phyloP scores from a whole-genome alignment of 2,329 filamentous ascomycete genomes.

The Aureobasidium sp. region DNA sequence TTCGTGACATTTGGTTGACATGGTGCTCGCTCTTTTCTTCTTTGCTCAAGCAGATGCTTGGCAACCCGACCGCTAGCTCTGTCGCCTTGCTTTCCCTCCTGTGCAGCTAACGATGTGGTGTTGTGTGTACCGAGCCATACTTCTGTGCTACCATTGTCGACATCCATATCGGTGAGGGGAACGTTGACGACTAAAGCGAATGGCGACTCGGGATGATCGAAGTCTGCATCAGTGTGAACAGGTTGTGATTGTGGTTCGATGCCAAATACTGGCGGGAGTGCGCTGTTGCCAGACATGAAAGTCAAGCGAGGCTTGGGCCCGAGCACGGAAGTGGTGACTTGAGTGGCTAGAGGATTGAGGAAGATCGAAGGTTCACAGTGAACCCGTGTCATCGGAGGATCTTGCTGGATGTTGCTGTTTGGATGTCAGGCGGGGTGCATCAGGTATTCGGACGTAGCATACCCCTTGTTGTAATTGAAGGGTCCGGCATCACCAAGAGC shows the following conservation, averaged over 20 bases:
- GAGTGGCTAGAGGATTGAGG: constrained; percentile 61
- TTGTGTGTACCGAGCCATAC: constrained; percentile 65
- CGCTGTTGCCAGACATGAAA: constrained; percentile 65
- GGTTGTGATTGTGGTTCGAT: constrained; percentile 51
- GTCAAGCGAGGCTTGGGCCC: constrained; percentile 63
- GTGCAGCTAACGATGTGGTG: constrained; percentile 38
- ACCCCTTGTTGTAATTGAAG: constrained; percentile 68
- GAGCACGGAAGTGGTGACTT: constrained; percentile 61
- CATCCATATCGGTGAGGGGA: constrained; percentile 57
- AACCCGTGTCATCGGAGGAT: constrained; percentile 57
- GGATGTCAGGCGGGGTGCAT: not conserved
- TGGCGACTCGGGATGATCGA: constrained; percentile 59
- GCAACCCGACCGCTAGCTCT: constrained; percentile 60
- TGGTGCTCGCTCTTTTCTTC: constrained; percentile 45
- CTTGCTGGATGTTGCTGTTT: constrained; percentile 63
- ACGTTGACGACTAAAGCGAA: constrained; percentile 65
- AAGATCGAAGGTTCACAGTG: constrained; percentile 60
- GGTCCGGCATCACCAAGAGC: constrained; percentile 59
- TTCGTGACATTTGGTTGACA: constrained; percentile 59
- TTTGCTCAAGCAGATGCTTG: constrained; percentile 44
- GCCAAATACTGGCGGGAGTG: constrained; percentile 55
- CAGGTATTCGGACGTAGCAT: not conserved
- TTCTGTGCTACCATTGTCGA: constrained; percentile 63
- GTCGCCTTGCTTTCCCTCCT: constrained; percentile 60
- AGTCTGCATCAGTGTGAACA: constrained; percentile 67